Conservation (phyloP, 2,329 filamentous ascomycete species). For the Beauveria rudraprayagi region DNA sequence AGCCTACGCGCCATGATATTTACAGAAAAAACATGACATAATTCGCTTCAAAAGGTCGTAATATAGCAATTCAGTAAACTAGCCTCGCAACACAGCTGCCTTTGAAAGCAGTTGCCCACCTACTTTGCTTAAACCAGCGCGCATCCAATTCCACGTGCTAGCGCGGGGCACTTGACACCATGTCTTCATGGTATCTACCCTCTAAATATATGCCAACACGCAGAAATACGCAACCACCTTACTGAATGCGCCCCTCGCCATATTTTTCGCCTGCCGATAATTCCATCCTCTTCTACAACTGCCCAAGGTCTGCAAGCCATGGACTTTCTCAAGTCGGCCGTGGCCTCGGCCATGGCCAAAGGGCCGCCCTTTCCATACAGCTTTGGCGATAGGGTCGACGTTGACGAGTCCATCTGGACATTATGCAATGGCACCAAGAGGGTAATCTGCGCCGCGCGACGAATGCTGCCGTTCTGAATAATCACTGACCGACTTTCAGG, state of each 20-base stretch:
- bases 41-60: too few relatives aligned
- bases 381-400: slow-evolving; percentile 86
- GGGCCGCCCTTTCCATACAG: slow-evolving; percentile 87
- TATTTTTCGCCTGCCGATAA: not conserved
- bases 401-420: slow-evolving; percentile 94
- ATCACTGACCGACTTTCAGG: slow-evolving; percentile 40
- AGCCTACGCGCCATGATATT: not conserved
- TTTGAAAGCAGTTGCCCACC: not conserved
- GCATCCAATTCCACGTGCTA: not conserved
- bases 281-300: not conserved
- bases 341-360: slow-evolving; percentile 93
- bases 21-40: not conserved
- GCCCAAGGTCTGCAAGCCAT: slow-evolving; percentile 38
- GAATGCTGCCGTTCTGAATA: not conserved
- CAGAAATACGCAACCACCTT: not conserved
- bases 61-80: too few relatives aligned
- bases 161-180: slow-evolving; percentile 10
- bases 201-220: not conserved
- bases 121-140: not conserved
- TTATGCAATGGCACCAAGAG: slow-evolving; percentile 88
- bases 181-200: not conserved
- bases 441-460: slow-evolving; percentile 39
- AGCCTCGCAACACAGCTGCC: not conserved
- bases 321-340: slow-evolving; percentile 97
- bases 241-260: not conserved